phyloP scores from a whole-genome alignment of 805 yeast species.

The Myxozyma mucilagina region DNA sequence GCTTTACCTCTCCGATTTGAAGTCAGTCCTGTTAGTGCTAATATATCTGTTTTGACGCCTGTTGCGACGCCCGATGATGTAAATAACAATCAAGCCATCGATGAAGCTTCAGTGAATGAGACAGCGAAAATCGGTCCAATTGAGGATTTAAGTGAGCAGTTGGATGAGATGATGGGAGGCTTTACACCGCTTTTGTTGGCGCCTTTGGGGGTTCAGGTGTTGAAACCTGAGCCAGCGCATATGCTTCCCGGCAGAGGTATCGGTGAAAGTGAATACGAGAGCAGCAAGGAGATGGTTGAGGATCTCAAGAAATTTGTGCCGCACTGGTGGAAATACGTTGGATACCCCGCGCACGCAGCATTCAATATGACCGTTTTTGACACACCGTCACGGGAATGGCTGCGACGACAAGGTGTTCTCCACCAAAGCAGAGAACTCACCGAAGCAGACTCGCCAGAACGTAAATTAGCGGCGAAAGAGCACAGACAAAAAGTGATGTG shows the following conservation, averaged over 20 bases:
- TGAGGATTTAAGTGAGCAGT: background rate
- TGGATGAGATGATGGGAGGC: background rate
- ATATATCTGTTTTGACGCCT: no score
- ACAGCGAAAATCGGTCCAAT: background rate
- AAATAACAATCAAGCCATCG: no score
- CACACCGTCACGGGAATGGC: conserved; percentile 8
- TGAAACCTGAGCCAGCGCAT: background rate
- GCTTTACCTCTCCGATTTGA: no score
- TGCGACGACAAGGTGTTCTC: background rate
- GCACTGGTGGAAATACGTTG: conserved; percentile 13
- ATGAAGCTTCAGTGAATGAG: background rate
- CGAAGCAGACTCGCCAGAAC: conserved; percentile 19
- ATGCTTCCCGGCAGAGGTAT: background rate
- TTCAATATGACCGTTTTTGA: background rate
- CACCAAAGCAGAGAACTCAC: conserved; percentile 6
- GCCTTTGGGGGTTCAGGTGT: no score
- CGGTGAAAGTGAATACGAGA: background rate
- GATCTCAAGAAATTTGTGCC: background rate
- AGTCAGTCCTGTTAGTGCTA: no score
- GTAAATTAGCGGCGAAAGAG: conserved; percentile 11
- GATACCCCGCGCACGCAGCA: conserved; percentile 3
- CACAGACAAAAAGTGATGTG: conserved; percentile 21
- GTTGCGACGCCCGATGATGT: no score
- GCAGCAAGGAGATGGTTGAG: background rate
- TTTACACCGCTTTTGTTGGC: no score